Evolutionary conservation across 2,329 filamentous ascomycete species (phyloP), one percentile per base, ranked within the genome.

Genomic region (Zarea fungicola): DNA sequence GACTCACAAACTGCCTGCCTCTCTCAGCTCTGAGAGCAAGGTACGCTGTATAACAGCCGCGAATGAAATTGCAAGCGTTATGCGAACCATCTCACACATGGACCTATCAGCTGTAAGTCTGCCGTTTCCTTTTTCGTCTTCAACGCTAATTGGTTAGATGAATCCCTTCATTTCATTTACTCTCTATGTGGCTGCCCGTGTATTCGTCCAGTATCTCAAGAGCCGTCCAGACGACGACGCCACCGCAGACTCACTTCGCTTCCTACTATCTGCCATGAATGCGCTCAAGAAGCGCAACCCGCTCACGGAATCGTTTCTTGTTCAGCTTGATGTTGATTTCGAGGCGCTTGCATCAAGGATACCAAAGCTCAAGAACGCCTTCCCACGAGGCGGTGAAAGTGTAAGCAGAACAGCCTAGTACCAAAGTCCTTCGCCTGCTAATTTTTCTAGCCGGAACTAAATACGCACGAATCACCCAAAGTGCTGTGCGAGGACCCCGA

Each of bases 181-280:
- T 62, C 78, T 99, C 36, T 97, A 96, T 59, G 91, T 97, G n/a
- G 87, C 92, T 10, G 89, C 92, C 19, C 81, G 93, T 44, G 92
- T 97, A 0, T 97, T 97, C 61, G 85, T 97, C 7, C 92, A 97
- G 64, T 96, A 95, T 60, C 76, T 97, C n/a, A 96, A 95, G 67
- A 93, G 87, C 49, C 79, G 86, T n/a, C 89, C 91, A 1, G 85
- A 92, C 25, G 92, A 97, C 65, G 81, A 76, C 61, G 87, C 82
- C 65, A 87, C 81, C 55, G 81, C 75, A 16, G 85, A 92, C 49
- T 91, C 90, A 0, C 71, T 97, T n/a, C 84, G 91, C 49, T 97
- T 99, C 63, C 76, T 97, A 14, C 77, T 97, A 2, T 84, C 85
- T 18, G 91, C 92, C 5, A 95, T 99, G 83, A 87, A 90, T 56